Conservation (phyloP, 2,329 filamentous ascomycete genomes). For the Colletotrichum neosansevieriae region DNA sequence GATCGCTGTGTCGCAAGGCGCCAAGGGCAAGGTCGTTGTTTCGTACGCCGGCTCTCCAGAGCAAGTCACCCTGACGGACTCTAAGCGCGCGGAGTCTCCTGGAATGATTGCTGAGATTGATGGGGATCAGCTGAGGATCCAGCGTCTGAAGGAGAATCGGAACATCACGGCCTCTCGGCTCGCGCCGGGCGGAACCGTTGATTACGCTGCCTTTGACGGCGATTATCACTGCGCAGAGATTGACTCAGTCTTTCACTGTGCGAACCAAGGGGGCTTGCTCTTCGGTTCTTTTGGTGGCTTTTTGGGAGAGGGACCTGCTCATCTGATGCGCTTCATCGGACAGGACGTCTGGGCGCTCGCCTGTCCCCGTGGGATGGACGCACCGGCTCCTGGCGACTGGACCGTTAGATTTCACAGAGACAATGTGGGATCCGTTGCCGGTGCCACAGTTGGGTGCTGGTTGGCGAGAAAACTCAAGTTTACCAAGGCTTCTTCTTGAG, state of each 20-base stretch:
- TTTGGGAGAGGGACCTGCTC: constrained; percentile 52
- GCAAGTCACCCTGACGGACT: constrained; percentile 43
- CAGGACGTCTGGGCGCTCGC: constrained; percentile 54
- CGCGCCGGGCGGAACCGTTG: neutral
- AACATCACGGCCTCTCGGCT: neutral
- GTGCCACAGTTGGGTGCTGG: constrained; percentile 55
- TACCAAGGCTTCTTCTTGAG: neutral
- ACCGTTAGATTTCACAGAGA: constrained; percentile 52
- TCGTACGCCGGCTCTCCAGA: constrained; percentile 46
- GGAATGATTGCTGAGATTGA: constrained; percentile 47
- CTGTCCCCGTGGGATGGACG: constrained; percentile 55
- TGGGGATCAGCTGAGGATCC: constrained; percentile 46
- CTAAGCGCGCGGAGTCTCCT: constrained; percentile 42
- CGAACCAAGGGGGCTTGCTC: constrained; percentile 50
- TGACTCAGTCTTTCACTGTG: constrained; percentile 52
- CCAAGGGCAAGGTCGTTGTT: constrained; percentile 46
- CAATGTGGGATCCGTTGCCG: constrained; percentile 43
- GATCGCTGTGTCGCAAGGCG: constrained; percentile 46
- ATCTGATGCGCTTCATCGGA: constrained; percentile 53
- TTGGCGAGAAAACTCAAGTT: constrained; percentile 48
- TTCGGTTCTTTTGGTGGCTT: constrained; percentile 58
- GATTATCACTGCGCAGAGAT: constrained; percentile 51
- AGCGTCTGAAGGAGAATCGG: constrained; percentile 44
- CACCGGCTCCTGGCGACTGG: constrained; percentile 57
- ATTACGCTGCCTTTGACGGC: constrained; percentile 49